Percentiles rank a stretch among this genome's conserved stretches.
phyloP scores from a whole-genome alignment of 2,329 filamentous ascomycete species.

The Chaetomium sp. region DNA sequence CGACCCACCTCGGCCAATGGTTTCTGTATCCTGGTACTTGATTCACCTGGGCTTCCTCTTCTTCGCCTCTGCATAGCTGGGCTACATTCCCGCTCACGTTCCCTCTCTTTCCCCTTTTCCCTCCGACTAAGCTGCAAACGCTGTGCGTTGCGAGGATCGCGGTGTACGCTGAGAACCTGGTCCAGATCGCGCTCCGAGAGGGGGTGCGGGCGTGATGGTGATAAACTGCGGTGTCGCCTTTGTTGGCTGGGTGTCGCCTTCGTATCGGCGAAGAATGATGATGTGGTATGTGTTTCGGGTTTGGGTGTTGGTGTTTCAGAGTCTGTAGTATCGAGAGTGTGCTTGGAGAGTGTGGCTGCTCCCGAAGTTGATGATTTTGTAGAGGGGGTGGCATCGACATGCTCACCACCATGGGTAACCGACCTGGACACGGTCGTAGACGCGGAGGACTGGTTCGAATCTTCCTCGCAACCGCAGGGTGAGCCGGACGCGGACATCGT shows the following conservation, averaged over 20 bases:
- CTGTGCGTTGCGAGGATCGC: slow-evolving; percentile 29
- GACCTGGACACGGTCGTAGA: slow-evolving; percentile 15
- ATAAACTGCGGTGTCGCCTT: slow-evolving; percentile 29
- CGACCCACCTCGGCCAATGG: slow-evolving; percentile 35
- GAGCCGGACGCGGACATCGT: slow-evolving; percentile 25
- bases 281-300: slow-evolving; percentile 17
- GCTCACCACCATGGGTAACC: slow-evolving; percentile 7
- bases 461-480: slow-evolving; percentile 33
- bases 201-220: slow-evolving; percentile 26
- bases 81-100: slow-evolving; percentile 26
- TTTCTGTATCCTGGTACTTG: slow-evolving; percentile 44
- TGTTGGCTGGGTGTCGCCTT: slow-evolving; percentile 24
- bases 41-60: slow-evolving; percentile 40
- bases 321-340: slow-evolving; percentile 15
- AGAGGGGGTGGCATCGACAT: not conserved
- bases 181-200: slow-evolving; percentile 25
- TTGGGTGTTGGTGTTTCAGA: slow-evolving; percentile 26
- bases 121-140: slow-evolving; percentile 20
- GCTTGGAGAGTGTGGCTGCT: slow-evolving; percentile 2
- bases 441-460: slow-evolving; percentile 36
- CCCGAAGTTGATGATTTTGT: not conserved
- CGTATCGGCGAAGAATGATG: slow-evolving; percentile 24
- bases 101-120: slow-evolving; percentile 11
- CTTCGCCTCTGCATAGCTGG: slow-evolving; percentile 30
- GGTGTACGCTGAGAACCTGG: slow-evolving; percentile 19